These are phyloP conservation scores for Hysterium pulicare DNA, from an alignment of 2,329 filamentous ascomycete genomes.

Conservation along the genomic window DNA sequence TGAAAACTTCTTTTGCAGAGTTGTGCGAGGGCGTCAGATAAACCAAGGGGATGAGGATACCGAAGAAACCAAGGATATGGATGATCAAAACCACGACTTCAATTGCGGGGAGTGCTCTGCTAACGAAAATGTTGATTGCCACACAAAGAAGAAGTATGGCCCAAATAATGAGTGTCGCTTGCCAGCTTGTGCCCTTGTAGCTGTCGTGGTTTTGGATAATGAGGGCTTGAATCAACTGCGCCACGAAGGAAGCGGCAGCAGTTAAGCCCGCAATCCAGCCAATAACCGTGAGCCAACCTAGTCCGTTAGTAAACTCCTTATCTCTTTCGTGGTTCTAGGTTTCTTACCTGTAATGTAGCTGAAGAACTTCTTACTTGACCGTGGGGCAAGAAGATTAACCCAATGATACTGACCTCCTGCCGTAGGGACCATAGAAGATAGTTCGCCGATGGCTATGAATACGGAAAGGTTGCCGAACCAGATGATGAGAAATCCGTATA, in stretches of 20 bases:
- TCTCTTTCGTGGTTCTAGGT: neutral
- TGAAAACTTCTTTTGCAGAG: constrained; percentile 41
- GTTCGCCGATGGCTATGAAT: constrained; percentile 34
- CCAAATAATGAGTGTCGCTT: constrained; percentile 50
- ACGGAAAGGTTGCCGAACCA: constrained; percentile 38
- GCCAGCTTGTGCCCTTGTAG: constrained; percentile 47
- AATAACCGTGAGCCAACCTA: constrained; percentile 45
- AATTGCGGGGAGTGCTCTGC: constrained; percentile 45
- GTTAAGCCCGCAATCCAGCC: constrained; percentile 43
- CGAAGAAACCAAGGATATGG: constrained; percentile 53
- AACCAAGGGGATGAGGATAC: constrained; percentile 44
- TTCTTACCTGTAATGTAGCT: constrained; percentile 42
- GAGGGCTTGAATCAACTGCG: constrained; percentile 31
- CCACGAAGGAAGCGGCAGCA: constrained; percentile 33
- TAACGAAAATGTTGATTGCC: constrained; percentile 47
- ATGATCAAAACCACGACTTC: constrained; percentile 50
- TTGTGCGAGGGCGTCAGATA: constrained; percentile 38
- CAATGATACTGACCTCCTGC: constrained; percentile 41
- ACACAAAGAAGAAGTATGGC: constrained; percentile 41
- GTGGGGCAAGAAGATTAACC: constrained; percentile 44
- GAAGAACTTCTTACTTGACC: constrained; percentile 40
- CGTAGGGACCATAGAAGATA: constrained; percentile 37
- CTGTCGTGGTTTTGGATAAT: constrained; percentile 38
- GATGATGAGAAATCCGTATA: constrained; percentile 36
- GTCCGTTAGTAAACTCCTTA: constrained; percentile 8